A percentile compares a stretch with the other conserved stretches of the same genome.
These are phyloP conservation scores for Coemansia sp. DNA, from an alignment of 192 early-diverging fungal species.

Conservation along the genomic window DNA sequence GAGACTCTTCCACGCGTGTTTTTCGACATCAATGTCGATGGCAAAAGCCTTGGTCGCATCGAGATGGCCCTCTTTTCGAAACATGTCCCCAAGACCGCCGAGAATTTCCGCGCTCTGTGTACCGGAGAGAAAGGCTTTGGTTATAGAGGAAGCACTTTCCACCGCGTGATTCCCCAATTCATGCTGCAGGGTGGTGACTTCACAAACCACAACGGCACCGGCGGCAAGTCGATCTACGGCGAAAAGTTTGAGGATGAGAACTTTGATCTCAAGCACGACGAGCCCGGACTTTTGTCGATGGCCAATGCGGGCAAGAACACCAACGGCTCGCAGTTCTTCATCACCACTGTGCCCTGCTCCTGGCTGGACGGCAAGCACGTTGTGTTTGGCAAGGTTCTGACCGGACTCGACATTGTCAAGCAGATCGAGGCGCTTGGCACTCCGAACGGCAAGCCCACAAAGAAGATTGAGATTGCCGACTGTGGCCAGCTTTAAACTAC, in stretches of 20 bases:
- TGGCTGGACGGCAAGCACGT: constrained; percentile 81
- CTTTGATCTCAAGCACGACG: constrained; percentile 70
- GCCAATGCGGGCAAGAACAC: constrained; percentile 78
- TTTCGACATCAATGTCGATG: constrained; percentile 38
- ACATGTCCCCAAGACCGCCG: constrained; percentile 86
- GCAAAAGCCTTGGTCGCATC: constrained; percentile 18
- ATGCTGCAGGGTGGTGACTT: constrained; percentile 68
- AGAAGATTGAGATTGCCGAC: constrained; percentile 65
- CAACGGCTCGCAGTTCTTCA: constrained; percentile 86
- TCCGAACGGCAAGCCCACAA: constrained; percentile 60
- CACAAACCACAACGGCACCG: too few species aligned
- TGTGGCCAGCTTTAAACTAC: constrained; percentile 63
- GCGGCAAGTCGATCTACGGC: neutral
- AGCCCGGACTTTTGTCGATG: constrained; percentile 73
- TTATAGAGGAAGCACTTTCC: constrained; percentile 63
- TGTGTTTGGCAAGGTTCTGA: constrained; percentile 73
- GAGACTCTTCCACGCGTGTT: constrained; percentile 51
- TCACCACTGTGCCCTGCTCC: constrained; percentile 69
- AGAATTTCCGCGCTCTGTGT: constrained; percentile 84
- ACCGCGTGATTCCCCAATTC: constrained; percentile 71
- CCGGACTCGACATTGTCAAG: constrained; percentile 81
- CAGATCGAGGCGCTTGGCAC: constrained; percentile 68
- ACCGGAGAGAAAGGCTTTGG: constrained; percentile 51
- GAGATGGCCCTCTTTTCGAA: constrained; percentile 63
- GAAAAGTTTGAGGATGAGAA: constrained; percentile 47